Evolutionary conservation across 257 asterid genomes (phyloP), one percentile per base, ranked within the genome.

Genomic region (Nemophila menziesii): DNA sequence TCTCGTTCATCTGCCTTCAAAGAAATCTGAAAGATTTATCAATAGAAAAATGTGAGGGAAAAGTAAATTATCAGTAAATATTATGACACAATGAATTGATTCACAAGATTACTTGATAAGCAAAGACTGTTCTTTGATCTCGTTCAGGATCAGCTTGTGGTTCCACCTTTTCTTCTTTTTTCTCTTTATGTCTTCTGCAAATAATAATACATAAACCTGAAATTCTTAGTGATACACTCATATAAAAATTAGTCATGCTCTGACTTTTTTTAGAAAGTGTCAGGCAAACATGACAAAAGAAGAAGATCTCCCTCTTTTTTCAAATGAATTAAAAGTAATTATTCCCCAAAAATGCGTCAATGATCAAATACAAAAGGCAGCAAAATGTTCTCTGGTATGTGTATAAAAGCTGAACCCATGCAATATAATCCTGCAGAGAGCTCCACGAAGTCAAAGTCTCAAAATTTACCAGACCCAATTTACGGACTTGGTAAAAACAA

Each of bases 101-200:
- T 19, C 33, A 43, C 63, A 66, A 33, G 53, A 37, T 43, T 36
- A 80, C 92, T 83, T 80, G 92, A 68, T 77, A 80, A 48, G 81
- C 92, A 64, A 80, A 77, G 71, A 80, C 87, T 11, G 92, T 80
- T 57, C 81, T 57, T 65, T 71, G 87, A 48, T 77, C 81, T 54
- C 81, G 65, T 48, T 77, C 87, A 22, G 87, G 83, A 59, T 77
- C 87, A 49, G 77, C 74, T 61, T 65, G 71, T 22, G 79, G 69
- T 58, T 75, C 71, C 27, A 33, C 75, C 33, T 37, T 68, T 0
- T 68, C 80, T 58, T 80, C 86, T 63, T 66, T 77, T 51, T 77
- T 71, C 44, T 70, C 84, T 58, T 71, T 73, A 67, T 67, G 40
- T 66, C 69, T 71, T 66, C 92, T 73, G 79, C 67, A 55, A 22